These are phyloP conservation scores for Mediolabrus comicus DNA, from an alignment of 108 stramenopile genomes.

Conservation along the genomic window DNA sequence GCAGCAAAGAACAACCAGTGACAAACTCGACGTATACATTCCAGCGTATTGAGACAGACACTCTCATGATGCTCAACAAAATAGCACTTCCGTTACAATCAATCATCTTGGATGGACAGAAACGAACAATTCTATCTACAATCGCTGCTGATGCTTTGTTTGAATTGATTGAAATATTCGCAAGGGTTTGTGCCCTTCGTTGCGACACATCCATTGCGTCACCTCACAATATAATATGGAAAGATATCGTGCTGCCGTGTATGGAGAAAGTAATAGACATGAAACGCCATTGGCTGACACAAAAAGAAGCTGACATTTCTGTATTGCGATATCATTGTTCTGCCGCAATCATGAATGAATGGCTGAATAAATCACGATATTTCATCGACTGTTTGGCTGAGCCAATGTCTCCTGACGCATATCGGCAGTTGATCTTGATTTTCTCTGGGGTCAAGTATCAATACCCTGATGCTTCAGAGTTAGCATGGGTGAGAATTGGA, in stretches of 20 bases:
- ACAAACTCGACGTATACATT: not conserved
- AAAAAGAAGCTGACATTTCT: not conserved
- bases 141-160: constrained; percentile 22
- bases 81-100: not conserved
- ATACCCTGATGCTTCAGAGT: no score
- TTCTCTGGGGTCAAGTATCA: no score
- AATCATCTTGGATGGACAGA: not conserved
- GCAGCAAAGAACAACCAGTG: not conserved
- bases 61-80: not conserved
- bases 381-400: no score
- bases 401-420: no score
- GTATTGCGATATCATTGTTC: no score
- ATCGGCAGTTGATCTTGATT: no score
- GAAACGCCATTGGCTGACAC: constrained; percentile 12
- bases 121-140: constrained; percentile 13
- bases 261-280: constrained; percentile 7
- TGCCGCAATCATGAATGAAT: no score
- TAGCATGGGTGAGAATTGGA: no score
- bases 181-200: not conserved
- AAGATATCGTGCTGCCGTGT: not conserved
- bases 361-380: no score
- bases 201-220: not conserved
- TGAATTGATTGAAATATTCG: constrained; percentile 24
- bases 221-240: not conserved
- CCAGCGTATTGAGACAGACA: not conserved